These are phyloP conservation scores for Eremothecium cymbalariae DNA, from an alignment of 1,139 yeast species.

Conservation along the genomic window DNA sequence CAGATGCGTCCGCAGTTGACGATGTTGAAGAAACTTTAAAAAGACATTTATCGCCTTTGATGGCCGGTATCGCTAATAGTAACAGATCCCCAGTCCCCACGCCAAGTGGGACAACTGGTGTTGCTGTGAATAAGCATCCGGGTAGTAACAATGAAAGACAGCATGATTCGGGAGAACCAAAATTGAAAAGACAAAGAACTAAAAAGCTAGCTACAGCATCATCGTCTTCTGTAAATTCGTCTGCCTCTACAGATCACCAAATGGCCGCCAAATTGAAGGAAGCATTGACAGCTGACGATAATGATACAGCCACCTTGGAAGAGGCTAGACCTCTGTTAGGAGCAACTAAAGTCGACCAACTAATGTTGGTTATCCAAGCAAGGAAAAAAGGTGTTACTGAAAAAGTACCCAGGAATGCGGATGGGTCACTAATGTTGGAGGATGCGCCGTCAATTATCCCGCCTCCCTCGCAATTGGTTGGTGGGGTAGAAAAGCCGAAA, in stretches of 20 bases:
- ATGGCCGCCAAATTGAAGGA: constrained; percentile 5
- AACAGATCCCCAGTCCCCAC: neutral
- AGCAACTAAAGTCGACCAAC: constrained; percentile 79
- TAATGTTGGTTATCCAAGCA: constrained; percentile 86
- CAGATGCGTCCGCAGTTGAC: constrained; percentile 4
- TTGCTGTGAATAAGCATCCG: constrained; percentile 5
- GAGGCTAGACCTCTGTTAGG: constrained; percentile 68
- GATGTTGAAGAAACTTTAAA: constrained; percentile 12
- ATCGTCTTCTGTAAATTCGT: constrained; percentile 1
- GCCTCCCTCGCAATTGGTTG: constrained; percentile 59
- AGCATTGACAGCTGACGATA: constrained; percentile 4
- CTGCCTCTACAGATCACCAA: constrained; percentile 3
- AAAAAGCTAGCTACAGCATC: neutral
- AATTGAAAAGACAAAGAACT: constrained; percentile 3
- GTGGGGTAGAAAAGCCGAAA: constrained; percentile 72
- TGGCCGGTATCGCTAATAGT: neutral
- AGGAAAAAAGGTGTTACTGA: constrained; percentile 67
- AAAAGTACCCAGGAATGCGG: constrained; percentile 52
- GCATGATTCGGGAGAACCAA: constrained; percentile 1
- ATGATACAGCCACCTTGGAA: constrained; percentile 28
- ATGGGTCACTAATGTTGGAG: constrained; percentile 37
- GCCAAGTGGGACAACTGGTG: constrained; percentile 1
- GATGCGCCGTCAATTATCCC: constrained; percentile 42
- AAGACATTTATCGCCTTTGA: constrained; percentile 7
- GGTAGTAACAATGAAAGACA: constrained; percentile 1